Evolutionary conservation across 208 protist species (phyloP).

Genomic region (Trypanosoma platydactyli): DNA sequence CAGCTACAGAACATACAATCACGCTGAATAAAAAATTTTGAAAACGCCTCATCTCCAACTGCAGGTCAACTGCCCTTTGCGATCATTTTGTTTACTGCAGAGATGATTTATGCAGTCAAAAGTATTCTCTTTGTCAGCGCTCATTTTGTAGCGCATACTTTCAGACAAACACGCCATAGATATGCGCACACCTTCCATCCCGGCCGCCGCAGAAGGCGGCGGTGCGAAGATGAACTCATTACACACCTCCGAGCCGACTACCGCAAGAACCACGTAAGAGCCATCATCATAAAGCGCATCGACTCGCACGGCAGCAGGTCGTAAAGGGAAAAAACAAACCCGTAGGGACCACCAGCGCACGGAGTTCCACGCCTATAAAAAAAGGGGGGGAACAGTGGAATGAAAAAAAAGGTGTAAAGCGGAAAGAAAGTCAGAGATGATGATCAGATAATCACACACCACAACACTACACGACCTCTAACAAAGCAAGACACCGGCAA

Average conservation of each 20-base stretch:
- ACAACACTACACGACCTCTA: no score
- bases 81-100: neutral
- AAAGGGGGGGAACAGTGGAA: no score
- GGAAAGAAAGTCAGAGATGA: no score
- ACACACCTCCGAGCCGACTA: constrained; percentile 27
- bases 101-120: no score
- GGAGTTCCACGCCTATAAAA: constrained; percentile 7
- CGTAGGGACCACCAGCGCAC: constrained; percentile 31
- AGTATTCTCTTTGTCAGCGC: no score
- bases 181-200: no score
- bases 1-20: constrained; percentile 24
- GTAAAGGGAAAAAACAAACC: constrained; percentile 79
- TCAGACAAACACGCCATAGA: no score
- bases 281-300: constrained; percentile 93
- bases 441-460: no score
- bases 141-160: no score
- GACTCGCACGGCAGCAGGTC: constrained; percentile 93
- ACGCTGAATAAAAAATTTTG: constrained; percentile 1
- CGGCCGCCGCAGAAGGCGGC: neutral
- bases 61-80: neutral
- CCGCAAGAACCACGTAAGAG: constrained; percentile 76
- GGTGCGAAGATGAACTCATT: constrained; percentile 5
- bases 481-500: no score
- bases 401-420: no score
- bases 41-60: neutral